A percentile compares a stretch with the other conserved stretches of the same genome.
These are phyloP conservation scores for Chloranthus sessilifolius DNA, from an alignment of 164 flowering plant genomes.

Conservation along the genomic window DNA sequence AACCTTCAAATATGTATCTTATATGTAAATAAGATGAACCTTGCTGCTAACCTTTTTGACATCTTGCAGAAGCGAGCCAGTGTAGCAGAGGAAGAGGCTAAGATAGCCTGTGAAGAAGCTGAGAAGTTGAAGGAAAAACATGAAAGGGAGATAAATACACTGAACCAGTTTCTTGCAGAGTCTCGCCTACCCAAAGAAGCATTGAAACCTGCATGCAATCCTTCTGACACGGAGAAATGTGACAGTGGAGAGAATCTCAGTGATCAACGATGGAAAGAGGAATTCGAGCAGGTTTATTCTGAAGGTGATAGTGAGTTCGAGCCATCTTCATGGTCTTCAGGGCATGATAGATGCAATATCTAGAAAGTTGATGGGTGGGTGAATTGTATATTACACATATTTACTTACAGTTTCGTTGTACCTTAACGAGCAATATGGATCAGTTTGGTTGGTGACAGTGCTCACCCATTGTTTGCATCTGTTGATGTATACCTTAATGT, in stretches of 20 bases:
- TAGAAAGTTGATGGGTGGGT: slow-evolving; percentile 19
- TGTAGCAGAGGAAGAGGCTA: slow-evolving; percentile 59
- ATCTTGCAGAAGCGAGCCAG: slow-evolving; percentile 59
- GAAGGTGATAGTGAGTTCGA: slow-evolving; percentile 48
- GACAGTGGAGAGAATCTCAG: slow-evolving; percentile 27
- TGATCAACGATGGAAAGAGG: slow-evolving; percentile 53
- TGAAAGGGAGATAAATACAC: slow-evolving; percentile 35
- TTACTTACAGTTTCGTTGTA: no score
- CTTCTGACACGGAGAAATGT: slow-evolving; percentile 19
- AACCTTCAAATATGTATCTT: no score
- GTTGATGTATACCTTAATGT: no score
- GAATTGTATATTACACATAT: no score
- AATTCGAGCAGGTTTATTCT: slow-evolving; percentile 44
- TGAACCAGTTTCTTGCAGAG: slow-evolving; percentile 43
- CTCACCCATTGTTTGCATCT: no score
- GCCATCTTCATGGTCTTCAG: slow-evolving; percentile 79
- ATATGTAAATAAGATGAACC: no score
- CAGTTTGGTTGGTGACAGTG: no score
- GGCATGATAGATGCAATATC: slow-evolving; percentile 93
- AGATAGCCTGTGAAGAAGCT: slow-evolving; percentile 44
- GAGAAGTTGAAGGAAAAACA: slow-evolving; percentile 56
- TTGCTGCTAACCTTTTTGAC: no score
- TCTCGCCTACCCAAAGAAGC: slow-evolving; percentile 48
- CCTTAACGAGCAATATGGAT: no score
- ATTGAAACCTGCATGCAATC: slow-evolving; percentile 21